Evolutionary conservation across 495 filamentous ascomycete species (phyloP).

Genomic region (Penicillium macrosclerotiorum): DNA sequence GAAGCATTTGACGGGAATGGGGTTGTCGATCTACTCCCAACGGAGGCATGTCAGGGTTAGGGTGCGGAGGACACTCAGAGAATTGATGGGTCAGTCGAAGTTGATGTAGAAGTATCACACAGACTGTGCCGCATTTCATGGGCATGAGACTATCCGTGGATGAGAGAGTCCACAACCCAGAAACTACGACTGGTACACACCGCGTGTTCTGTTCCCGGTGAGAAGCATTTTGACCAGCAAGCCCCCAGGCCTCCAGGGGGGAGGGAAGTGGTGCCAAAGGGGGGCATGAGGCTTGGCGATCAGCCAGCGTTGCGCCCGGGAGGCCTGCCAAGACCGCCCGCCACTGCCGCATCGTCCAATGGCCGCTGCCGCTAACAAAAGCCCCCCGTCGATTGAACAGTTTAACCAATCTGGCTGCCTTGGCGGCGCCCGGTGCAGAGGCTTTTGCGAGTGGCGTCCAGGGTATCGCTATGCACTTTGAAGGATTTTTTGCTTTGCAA

Average conservation of each 20-base stretch:
- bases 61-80: not conserved
- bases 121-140: too few species aligned
- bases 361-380: not conserved
- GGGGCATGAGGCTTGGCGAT: conserved; percentile 4
- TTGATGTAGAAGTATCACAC: too few species aligned
- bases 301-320: conserved; percentile 8
- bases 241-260: too few species aligned
- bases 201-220: not conserved
- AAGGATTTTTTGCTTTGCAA: conserved; percentile 1
- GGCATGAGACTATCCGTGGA: too few species aligned
- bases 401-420: not conserved
- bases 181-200: too few species aligned
- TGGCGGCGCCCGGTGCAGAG: not conserved
- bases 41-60: not conserved
- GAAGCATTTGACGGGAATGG: too few species aligned
- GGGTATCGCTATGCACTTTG: not conserved
- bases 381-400: not conserved
- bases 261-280: too few species aligned
- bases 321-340: conserved; percentile 7
- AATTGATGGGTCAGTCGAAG: not conserved
- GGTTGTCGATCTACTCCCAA: not conserved
- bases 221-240: too few species aligned
- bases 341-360: not conserved
- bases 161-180: too few species aligned
- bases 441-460: not conserved